Conservation (phyloP, 345 rosid genomes). For the Rhodamnia rubescens region DNA sequence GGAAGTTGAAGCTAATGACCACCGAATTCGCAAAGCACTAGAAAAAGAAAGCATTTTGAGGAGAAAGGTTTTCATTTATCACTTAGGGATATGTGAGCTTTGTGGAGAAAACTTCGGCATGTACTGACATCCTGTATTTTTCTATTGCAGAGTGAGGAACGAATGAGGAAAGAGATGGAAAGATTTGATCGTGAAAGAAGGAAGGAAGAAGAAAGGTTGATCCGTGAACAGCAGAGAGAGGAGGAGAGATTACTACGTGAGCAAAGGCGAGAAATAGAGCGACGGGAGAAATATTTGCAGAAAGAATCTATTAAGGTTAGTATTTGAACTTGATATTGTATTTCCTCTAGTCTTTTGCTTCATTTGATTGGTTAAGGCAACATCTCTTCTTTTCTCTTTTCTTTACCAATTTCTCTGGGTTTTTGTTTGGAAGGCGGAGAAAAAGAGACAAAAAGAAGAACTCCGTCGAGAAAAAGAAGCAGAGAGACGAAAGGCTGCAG, state of each 20-base stretch:
- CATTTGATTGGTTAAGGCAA: not conserved
- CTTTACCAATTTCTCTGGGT: slow-evolving; percentile 1
- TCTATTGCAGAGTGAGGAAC: slow-evolving; percentile 66
- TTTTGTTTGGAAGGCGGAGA: slow-evolving; percentile 63
- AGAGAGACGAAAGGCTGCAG: slow-evolving; percentile 72
- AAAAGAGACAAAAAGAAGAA: slow-evolving; percentile 78
- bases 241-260: slow-evolving; percentile 87
- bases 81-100: not conserved
- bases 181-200: slow-evolving; percentile 88
- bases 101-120: not conserved
- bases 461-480: slow-evolving; percentile 81
- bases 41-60: slow-evolving; percentile 66
- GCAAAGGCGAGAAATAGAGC: slow-evolving; percentile 84
- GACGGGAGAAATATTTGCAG: slow-evolving; percentile 88
- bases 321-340: not conserved
- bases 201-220: slow-evolving; percentile 89
- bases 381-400: not conserved
- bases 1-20: slow-evolving; percentile 68
- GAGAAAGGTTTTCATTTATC: slow-evolving; percentile 47
- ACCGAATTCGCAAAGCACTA: slow-evolving; percentile 52
- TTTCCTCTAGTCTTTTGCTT: not conserved
- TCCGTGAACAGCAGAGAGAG: slow-evolving; percentile 92
- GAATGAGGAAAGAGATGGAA: slow-evolving; percentile 82
- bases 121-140: slow-evolving; percentile 9
- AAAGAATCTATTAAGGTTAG: slow-evolving; percentile 60